phyloP scores from a whole-genome alignment of 2,329 filamentous ascomycete species.

The Ophiostoma sp. region DNA sequence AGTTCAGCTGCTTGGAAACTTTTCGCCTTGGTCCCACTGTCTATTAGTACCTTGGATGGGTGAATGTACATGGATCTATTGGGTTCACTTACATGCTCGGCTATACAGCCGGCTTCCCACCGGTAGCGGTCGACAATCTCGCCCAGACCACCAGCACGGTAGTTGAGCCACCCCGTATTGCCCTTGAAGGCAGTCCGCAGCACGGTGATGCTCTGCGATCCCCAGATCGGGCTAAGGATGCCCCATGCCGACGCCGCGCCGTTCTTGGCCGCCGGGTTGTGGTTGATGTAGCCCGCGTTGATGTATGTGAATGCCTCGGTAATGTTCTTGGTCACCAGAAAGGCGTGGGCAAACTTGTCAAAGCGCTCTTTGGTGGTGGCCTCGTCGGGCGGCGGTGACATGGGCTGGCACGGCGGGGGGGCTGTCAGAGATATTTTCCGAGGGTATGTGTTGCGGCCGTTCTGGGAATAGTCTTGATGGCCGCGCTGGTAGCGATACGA shows the following conservation, averaged over 20 bases:
- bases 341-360: slow-evolving; percentile 30
- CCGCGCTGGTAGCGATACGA: background rate
- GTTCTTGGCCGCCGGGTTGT: slow-evolving; percentile 29
- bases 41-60: background rate
- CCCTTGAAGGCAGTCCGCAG: slow-evolving; percentile 30
- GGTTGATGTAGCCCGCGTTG: slow-evolving; percentile 30
- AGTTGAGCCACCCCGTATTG: slow-evolving; percentile 31
- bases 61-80: background rate
- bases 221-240: slow-evolving; percentile 31
- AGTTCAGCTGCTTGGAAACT: background rate
- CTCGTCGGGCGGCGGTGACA: slow-evolving; percentile 27
- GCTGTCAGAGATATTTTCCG: background rate
- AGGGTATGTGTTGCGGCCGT: background rate
- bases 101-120: background rate
- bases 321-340: slow-evolving; percentile 30
- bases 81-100: background rate
- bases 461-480: background rate
- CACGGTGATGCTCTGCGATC: slow-evolving; percentile 29
- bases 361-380: slow-evolving; percentile 29
- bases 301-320: slow-evolving; percentile 31
- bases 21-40: slow-evolving; percentile 5
- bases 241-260: slow-evolving; percentile 29
- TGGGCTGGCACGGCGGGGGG: slow-evolving; percentile 25
- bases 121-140: background rate
- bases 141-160: slow-evolving; percentile 14